These are phyloP conservation scores for Trichosanthes cucumerina DNA, from an alignment of 306 rosid genomes.

Conservation along the genomic window DNA sequence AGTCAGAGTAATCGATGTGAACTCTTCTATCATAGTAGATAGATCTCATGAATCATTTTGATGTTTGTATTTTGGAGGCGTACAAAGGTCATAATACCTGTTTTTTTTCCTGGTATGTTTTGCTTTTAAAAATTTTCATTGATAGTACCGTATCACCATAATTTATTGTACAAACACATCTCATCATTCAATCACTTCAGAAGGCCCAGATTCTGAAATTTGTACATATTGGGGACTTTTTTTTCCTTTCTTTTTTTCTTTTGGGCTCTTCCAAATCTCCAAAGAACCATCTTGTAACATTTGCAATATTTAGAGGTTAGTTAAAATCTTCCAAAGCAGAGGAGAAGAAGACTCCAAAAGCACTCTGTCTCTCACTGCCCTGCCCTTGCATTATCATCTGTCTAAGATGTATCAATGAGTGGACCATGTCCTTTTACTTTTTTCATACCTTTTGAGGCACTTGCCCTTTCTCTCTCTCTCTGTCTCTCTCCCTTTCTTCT, in stretches of 20 bases:
- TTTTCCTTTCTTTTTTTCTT: no score
- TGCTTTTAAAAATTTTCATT: neutral
- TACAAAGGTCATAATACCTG: neutral
- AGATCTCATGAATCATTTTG: neutral
- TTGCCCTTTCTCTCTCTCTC: constrained; percentile 13
- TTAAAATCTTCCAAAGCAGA: neutral
- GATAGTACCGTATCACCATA: neutral
- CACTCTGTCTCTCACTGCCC: constrained; percentile 15
- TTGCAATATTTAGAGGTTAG: neutral
- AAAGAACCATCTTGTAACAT: neutral
- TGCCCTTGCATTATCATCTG: constrained; percentile 11
- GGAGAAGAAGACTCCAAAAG: constrained; percentile 1
- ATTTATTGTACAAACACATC: neutral
- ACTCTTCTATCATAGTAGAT: neutral
- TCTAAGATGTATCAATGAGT: constrained; percentile 19
- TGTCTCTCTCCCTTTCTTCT: neutral
- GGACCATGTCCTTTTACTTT: constrained; percentile 21
- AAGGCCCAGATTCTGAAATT: neutral
- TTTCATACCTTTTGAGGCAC: constrained; percentile 29
- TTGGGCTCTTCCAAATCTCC: neutral
- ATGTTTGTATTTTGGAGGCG: neutral
- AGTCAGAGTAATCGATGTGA: neutral
- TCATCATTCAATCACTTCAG: constrained; percentile 1
- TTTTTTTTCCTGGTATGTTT: neutral
- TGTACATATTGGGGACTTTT: neutral